A percentile compares a stretch with the other conserved stretches of the same genome.
phyloP scores from a whole-genome alignment of 1,284 basidiomycete genomes.

The Coniophora puteana region DNA sequence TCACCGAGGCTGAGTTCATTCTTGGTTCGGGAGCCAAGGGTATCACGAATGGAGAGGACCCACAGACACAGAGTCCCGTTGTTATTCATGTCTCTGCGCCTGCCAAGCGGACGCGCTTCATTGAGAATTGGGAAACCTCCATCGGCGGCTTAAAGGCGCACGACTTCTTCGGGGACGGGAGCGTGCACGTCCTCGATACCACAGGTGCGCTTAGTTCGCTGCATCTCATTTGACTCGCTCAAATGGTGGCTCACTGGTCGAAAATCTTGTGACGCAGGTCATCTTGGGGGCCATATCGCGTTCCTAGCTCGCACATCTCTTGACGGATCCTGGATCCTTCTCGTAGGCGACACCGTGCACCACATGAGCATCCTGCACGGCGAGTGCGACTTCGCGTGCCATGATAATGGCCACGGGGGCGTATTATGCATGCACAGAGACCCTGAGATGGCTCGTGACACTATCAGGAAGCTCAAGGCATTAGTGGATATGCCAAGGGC shows the following conservation, averaged over 20 bases:
- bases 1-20: constrained; percentile 40
- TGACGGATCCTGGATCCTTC: constrained; percentile 51
- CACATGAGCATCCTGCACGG: constrained; percentile 48
- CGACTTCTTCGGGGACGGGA: constrained; percentile 57
- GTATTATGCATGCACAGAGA: constrained; percentile 41
- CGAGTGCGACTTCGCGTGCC: constrained; percentile 35
- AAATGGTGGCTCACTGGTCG: no score
- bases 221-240: no score
- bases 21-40: constrained; percentile 32
- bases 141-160: constrained; percentile 44
- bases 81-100: no score
- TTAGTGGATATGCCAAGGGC: constrained; percentile 37
- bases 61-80: no score
- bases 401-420: constrained; percentile 14
- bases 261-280: constrained; percentile 28
- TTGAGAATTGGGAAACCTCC: no score
- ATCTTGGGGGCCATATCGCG: constrained; percentile 50
- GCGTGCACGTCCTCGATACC: constrained; percentile 52
- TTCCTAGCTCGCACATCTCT: constrained; percentile 46
- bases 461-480: constrained; percentile 37
- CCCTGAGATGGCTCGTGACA: constrained; percentile 36
- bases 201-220: constrained; percentile 31
- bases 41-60: no score
- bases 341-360: constrained; percentile 52
- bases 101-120: no score